These are phyloP conservation scores for Populus ilicifolia DNA, from an alignment of 345 rosid species.

Conservation along the genomic window DNA sequence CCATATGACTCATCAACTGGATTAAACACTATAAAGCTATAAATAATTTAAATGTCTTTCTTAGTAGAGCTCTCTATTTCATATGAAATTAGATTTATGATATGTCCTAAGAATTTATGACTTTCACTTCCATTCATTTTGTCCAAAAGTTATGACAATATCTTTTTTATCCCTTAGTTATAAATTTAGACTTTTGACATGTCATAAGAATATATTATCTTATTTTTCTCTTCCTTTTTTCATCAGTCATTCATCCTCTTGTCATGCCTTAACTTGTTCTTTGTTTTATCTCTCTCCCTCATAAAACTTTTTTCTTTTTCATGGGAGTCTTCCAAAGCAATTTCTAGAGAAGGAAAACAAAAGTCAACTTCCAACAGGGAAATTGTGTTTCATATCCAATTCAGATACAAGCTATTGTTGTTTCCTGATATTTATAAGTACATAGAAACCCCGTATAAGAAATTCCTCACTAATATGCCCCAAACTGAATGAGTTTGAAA, in stretches of 20 bases:
- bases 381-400: background rate
- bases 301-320: background rate
- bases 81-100: background rate
- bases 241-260: background rate
- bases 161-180: background rate
- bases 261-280: background rate
- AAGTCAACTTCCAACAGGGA: background rate
- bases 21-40: background rate
- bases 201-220: background rate
- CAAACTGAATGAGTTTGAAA: background rate
- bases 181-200: background rate
- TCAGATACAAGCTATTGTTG: background rate
- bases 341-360: background rate
- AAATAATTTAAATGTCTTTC: background rate
- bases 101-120: background rate
- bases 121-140: background rate
- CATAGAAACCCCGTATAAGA: background rate
- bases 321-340: background rate
- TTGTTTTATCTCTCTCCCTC: background rate
- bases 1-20: background rate
- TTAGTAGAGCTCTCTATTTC: background rate
- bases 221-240: background rate
- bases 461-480: too few species aligned
- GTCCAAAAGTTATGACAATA: background rate
- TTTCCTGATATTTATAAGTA: background rate